Base-by-base conservation (phyloP, 441 rosid species). In the Erysimum pusillum region DNA sequence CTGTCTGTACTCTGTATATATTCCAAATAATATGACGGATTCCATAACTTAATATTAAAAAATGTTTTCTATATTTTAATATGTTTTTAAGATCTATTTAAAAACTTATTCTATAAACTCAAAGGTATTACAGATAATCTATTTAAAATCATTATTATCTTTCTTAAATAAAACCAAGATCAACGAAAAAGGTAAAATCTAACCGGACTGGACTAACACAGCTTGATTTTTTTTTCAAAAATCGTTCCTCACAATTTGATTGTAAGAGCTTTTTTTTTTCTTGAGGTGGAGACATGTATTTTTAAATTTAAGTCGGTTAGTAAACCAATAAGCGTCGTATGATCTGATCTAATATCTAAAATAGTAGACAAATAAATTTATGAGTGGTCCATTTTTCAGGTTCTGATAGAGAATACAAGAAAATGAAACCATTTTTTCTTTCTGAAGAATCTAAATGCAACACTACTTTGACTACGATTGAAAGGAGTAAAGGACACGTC, bases 331-430 rank as follows among this genome's bases (percentile, higher is more conserved):
- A 39, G 11, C 15, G 4, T 35, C 20, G 17, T 11, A n/a, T n/a
- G n/a, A 31, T 46, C 42, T 48, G 31, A 11, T 46, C 32, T 32
- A 11, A 65, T 64, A 46, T 46, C 32, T 11, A 34, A 17, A 63
- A 2, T 42, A 63, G 38, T 25, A 25, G 67, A 44, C 14, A 63
- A 65, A 9, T 45, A 17, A 10, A 36, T 36, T 54, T 52, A 22
- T 25, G 72, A 68, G 22, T 52, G 32, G 57, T 49, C 70, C 31
- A 15, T 32, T 48, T 65, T 65, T 34, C 70, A 65, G 44, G 42
- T 65, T 65, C 17, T 17, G 53, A 63, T 44, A 64, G 42, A 32
- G 69, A 45, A 15, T 46, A 32, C 28, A 45, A 31, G 48, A 61
- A 61, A 38, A 20, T 39, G 34, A 61, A 39, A 61, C 34, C 14